Evolutionary conservation across 306 rosid species (phyloP), one percentile per base, ranked within the genome.

Genomic region (Ammopiptanthus mongolicus): DNA sequence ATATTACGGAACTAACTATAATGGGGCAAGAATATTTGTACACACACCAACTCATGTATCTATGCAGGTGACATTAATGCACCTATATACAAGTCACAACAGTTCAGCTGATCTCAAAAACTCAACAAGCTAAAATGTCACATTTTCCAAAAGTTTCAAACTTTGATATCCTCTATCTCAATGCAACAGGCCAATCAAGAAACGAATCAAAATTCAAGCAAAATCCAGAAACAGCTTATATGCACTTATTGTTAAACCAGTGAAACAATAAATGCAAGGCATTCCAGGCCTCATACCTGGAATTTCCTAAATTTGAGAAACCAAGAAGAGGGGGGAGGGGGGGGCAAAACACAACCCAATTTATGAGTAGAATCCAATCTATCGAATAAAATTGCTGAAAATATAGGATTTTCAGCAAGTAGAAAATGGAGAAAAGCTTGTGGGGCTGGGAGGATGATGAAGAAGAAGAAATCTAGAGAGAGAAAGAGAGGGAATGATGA

Each of bases 401-500:
- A 71, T 19, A n/a, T 62, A 25, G 59, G 15, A 70, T 63, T 56
- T 62, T 39, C 28, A 8, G 8, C 77, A 65, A 47, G 29, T 15
- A 48, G 70, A 62, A 19, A 25, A 55, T 1, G 81, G 62, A 57
- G 59, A 50, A 78, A 71, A 59, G 47, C 37, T 19, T 12, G 51
- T 15, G 56, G 8, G 17, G 33, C 33, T n/a, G 50, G 42, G 15
- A 51, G 28, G 65, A 60, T 15, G 65, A 60, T 15, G 73, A 62
- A 73, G 69, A 73, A 76, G 29, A 71, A 48, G 76, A 44, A 65
- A 7, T 34, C 21, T 62, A 77, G 82, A 81, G 81, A 67, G 60
- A 31, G 46, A 50, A 74, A 25, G 51, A 46, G 89, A 88, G 85
- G 87, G 87, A 84, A 88, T 75, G 82, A 84, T 70, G 90, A 87